Conservation (phyloP, 2,329 filamentous ascomycete species). For the Xylaria sp. region DNA sequence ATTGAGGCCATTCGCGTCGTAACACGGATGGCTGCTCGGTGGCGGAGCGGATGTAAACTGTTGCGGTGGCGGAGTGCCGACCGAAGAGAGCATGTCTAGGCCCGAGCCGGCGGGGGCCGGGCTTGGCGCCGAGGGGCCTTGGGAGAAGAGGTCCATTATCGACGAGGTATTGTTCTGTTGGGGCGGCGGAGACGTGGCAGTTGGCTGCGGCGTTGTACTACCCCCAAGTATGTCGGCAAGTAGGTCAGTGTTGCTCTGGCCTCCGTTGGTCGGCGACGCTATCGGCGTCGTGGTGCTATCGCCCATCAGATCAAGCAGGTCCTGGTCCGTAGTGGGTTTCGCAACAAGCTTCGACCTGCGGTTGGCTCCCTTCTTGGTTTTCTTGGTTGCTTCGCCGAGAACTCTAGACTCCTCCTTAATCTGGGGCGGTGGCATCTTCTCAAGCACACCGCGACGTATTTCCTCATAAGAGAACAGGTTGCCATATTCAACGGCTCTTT, state of each 20-base stretch:
- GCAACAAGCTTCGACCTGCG: constrained; percentile 71
- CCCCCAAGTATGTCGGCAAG: constrained; percentile 85
- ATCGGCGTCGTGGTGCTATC: constrained; percentile 67
- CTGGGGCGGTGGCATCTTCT: constrained; percentile 97
- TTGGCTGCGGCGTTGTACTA: constrained; percentile 59
- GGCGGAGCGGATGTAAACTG: constrained; percentile 45
- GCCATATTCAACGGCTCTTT: constrained; percentile 91
- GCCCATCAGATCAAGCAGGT: constrained; percentile 92
- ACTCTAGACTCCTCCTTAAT: constrained; percentile 95
- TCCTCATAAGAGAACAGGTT: constrained; percentile 92
- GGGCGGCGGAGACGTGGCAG: constrained; percentile 52
- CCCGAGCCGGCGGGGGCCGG: constrained; percentile 49
- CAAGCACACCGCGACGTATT: constrained; percentile 84
- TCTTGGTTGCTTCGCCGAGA: constrained; percentile 76
- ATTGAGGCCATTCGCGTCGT: constrained; percentile 82
- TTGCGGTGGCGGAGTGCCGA: constrained; percentile 53
- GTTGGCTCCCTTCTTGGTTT: constrained; percentile 68
- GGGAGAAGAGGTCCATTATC: constrained; percentile 88
- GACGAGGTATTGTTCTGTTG: constrained; percentile 63
- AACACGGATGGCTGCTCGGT: constrained; percentile 69
- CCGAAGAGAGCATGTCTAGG: constrained; percentile 54
- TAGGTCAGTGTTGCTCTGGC: constrained; percentile 79
- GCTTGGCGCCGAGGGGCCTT: constrained; percentile 50
- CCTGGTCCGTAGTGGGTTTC: constrained; percentile 81
- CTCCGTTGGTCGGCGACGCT: constrained; percentile 55